These are phyloP conservation scores for Aspergillus cavernicola DNA, from an alignment of 495 filamentous ascomycete species.

Conservation along the genomic window DNA sequence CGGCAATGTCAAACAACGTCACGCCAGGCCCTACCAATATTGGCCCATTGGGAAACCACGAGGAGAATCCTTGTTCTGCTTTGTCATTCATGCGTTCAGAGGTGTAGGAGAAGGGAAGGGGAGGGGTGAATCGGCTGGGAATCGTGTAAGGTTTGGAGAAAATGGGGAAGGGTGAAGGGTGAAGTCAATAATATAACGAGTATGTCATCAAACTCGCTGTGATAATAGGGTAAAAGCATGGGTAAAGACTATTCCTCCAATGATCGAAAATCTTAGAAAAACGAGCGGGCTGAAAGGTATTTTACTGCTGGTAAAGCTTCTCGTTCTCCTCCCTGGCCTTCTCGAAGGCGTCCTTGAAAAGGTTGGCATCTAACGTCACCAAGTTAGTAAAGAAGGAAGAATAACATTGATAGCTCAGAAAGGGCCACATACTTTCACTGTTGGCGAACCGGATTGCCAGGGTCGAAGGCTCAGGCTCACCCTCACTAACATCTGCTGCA, in stretches of 20 bases:
- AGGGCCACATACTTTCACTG: constrained; percentile 74
- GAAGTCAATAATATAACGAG: too few species aligned
- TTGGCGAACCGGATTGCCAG: constrained; percentile 98
- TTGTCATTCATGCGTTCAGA: constrained; percentile 12
- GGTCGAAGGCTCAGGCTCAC: constrained; percentile 92
- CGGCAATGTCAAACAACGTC: constrained; percentile 22
- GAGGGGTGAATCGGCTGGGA: constrained; percentile 5
- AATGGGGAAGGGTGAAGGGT: too few species aligned
- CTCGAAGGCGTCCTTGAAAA: constrained; percentile 97
- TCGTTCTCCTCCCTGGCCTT: constrained; percentile 98
- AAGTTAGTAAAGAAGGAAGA: constrained; percentile 6
- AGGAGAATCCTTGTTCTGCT: constrained; percentile 17
- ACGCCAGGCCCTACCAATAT: constrained; percentile 9
- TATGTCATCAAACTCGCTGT: constrained; percentile 14
- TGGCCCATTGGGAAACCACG: constrained; percentile 28
- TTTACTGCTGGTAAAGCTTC: constrained; percentile 63
- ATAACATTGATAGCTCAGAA: background rate
- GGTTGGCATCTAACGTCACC: constrained; percentile 73
- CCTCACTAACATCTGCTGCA: constrained; percentile 95
- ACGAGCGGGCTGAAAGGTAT: background rate
- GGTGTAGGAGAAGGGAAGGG: constrained; percentile 7
- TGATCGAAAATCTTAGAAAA: constrained; percentile 13
- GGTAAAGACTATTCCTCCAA: constrained; percentile 18
- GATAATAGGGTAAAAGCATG: constrained; percentile 14
- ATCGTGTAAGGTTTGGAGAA: constrained; percentile 12